phyloP scores from a whole-genome alignment of 2,329 filamentous ascomycete species.

The Hymenoscyphus linearis region DNA sequence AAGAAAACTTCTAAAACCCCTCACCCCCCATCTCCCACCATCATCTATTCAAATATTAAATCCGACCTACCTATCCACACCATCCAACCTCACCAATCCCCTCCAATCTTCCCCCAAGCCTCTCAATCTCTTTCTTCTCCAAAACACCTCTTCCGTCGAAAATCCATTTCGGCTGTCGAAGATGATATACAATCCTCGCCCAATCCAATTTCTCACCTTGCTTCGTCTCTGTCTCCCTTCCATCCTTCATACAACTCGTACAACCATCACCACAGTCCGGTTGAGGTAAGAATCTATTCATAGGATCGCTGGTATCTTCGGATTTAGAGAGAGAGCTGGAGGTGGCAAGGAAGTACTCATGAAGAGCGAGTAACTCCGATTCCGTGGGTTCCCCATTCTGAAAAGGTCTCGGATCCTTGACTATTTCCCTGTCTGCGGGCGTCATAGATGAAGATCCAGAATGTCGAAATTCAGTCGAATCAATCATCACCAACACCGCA shows the following conservation, averaged over 20 bases:
- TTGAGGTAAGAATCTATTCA: slow-evolving; percentile 24
- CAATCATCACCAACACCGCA: slow-evolving; percentile 46
- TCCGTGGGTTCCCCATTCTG: slow-evolving; percentile 19
- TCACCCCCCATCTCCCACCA: too few relatives aligned
- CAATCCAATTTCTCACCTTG: slow-evolving; percentile 37
- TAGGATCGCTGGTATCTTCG: slow-evolving; percentile 12
- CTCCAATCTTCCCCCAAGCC: slow-evolving; percentile 30
- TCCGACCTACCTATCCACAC: neutral
- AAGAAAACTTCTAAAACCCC: too few relatives aligned
- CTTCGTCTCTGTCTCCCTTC: slow-evolving; percentile 19
- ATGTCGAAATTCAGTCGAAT: slow-evolving; percentile 47
- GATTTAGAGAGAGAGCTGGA: neutral
- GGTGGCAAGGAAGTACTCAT: slow-evolving; percentile 10
- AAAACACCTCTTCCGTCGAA: slow-evolving; percentile 41
- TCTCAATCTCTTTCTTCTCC: slow-evolving; percentile 25
- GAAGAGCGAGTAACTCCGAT: slow-evolving; percentile 20
- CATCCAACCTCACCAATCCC: slow-evolving; percentile 20
- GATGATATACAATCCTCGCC: slow-evolving; percentile 38
- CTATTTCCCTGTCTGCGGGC: neutral
- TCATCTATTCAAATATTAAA: too few relatives aligned
- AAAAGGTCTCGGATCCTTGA: slow-evolving; percentile 24
- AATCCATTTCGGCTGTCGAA: slow-evolving; percentile 43
- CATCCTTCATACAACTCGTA: slow-evolving; percentile 33
- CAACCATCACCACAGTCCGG: slow-evolving; percentile 28
- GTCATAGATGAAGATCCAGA: slow-evolving; percentile 5